These are phyloP conservation scores for Sarocladiaceae sp. DNA, from an alignment of 2,329 filamentous ascomycete species.

Conservation along the genomic window DNA sequence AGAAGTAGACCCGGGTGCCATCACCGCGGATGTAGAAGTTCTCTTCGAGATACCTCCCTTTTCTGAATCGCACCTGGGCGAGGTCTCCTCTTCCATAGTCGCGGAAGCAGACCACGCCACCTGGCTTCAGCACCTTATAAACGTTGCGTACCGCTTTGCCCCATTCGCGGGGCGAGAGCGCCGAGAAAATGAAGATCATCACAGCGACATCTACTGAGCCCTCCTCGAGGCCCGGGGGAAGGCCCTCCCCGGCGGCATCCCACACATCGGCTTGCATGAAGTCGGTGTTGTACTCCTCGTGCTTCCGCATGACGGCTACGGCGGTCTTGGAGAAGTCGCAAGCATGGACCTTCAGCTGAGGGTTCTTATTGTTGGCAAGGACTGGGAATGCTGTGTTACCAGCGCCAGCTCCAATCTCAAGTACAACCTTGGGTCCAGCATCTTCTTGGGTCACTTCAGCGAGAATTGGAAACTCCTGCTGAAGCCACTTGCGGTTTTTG, in stretches of 20 bases:
- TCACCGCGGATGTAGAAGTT: conserved; percentile 97
- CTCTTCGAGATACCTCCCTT: conserved; percentile 87
- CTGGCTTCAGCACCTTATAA: conserved; percentile 78
- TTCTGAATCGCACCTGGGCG: conserved; percentile 95
- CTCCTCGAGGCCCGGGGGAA: conserved; percentile 74
- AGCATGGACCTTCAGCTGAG: conserved; percentile 77
- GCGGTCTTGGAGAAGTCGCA: conserved; percentile 96
- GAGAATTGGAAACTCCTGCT: conserved; percentile 92
- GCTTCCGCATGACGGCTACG: conserved; percentile 83
- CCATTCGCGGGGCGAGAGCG: conserved; percentile 83
- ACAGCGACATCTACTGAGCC: conserved; percentile 87
- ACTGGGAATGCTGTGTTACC: conserved; percentile 97
- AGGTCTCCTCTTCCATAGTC: conserved; percentile 96
- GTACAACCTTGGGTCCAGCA: conserved; percentile 64
- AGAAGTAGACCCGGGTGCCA: conserved; percentile 96
- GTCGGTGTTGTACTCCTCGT: conserved; percentile 69
- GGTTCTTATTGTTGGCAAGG: conserved; percentile 78
- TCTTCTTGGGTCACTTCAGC: conserved; percentile 66
- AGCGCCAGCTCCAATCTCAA: conserved; percentile 92
- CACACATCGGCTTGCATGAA: conserved; percentile 88
- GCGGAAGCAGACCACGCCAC: conserved; percentile 89
- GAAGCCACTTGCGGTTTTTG: conserved; percentile 96
- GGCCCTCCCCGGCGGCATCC: conserved; percentile 71
- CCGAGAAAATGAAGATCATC: conserved; percentile 97
- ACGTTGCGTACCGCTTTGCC: conserved; percentile 76